Base-by-base conservation (phyloP, 257 asterid genomes). In the Gynochthodes officinalis region DNA sequence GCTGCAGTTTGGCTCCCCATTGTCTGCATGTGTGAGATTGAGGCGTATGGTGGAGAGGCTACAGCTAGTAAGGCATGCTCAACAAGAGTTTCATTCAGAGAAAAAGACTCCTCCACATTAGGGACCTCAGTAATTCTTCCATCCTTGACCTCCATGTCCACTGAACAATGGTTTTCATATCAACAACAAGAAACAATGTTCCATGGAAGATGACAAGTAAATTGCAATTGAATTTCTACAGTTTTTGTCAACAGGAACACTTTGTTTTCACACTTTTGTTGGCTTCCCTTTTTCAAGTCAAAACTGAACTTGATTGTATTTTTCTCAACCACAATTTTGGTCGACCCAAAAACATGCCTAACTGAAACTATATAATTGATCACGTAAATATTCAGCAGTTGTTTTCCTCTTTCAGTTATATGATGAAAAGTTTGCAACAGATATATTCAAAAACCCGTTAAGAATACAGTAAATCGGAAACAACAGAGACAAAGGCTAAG, bases 101-200 rank as follows among this genome's bases (percentile, higher is more conserved):
- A 58, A 76, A 27, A 37, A 67, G 73, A 77, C 35, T 37, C 42
- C 19, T 58, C 62, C n/a, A 72, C 72, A 44, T 50, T 67, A 70
- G 76, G 71, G 53, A 80, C 61, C 35, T 64, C 69, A 28, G 63
- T 37, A 16, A 63, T 74, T 79, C 80, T 67, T 70, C 82, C 84
- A 53, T 80, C 63, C 76, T 73, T 78, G 64, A 81, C 76, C 79
- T 77, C 79, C 81, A 83, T 48, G 42, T 48, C 77, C 76, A 80
- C 90, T 85, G 76, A n/a, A 48, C 66, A 33, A 61, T 50, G 39
- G 33, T 69, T 21, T 11, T 40, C 30, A 61, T 37, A 71, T 53
- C 55, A 35, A 19, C 44, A 57, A 48, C 42, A 59, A 30, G 48
- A 60, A 43, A 60, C 21, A 25, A 59, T 3, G 5, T 25, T 48